phyloP scores from a whole-genome alignment of 805 yeast species.

The Wickerhamiella hasegawae region DNA sequence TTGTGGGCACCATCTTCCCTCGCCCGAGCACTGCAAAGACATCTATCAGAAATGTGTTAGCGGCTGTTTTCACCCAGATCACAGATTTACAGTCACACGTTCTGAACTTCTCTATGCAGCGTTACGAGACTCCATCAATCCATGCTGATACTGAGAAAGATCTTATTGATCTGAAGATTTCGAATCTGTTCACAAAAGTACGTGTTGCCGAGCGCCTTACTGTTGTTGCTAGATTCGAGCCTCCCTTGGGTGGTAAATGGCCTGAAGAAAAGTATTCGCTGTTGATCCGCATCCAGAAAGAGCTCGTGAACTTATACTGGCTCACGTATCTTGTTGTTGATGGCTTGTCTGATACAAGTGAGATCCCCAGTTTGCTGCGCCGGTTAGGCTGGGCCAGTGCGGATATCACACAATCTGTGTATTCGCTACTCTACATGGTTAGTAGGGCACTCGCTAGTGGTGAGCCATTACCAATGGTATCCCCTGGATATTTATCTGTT shows the following conservation, averaged over 20 bases:
- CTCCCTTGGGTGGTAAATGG: constrained; percentile 21
- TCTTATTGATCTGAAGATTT: constrained; percentile 9
- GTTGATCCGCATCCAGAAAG: constrained; percentile 15
- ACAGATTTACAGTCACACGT: constrained; percentile 19
- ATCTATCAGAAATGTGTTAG: constrained; percentile 18
- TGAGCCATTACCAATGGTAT: constrained; percentile 4
- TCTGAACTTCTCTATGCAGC: constrained; percentile 18
- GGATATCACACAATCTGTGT: constrained; percentile 1
- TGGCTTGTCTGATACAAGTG: constrained; percentile 11
- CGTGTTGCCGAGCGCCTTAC: constrained; percentile 11
- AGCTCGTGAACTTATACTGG: constrained; percentile 15
- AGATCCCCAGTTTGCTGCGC: constrained; percentile 3
- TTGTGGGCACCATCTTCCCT: constrained; percentile 20
- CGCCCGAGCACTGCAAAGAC: constrained; percentile 19
- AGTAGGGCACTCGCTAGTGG: constrained; percentile 2
- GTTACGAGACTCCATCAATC: constrained; percentile 11
- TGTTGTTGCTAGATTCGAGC: constrained; percentile 19
- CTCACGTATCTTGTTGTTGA: constrained; percentile 17
- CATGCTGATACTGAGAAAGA: constrained; percentile 15
- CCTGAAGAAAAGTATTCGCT: constrained; percentile 20
- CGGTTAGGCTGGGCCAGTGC: constrained; percentile 8
- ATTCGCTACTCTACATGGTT: constrained; percentile 4
- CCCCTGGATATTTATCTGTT: constrained; percentile 4
- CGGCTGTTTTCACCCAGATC: constrained; percentile 13
- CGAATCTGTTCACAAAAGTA: constrained; percentile 7